phyloP scores from a whole-genome alignment of 2,329 filamentous ascomycete species.

The Pezicula radicicola region DNA sequence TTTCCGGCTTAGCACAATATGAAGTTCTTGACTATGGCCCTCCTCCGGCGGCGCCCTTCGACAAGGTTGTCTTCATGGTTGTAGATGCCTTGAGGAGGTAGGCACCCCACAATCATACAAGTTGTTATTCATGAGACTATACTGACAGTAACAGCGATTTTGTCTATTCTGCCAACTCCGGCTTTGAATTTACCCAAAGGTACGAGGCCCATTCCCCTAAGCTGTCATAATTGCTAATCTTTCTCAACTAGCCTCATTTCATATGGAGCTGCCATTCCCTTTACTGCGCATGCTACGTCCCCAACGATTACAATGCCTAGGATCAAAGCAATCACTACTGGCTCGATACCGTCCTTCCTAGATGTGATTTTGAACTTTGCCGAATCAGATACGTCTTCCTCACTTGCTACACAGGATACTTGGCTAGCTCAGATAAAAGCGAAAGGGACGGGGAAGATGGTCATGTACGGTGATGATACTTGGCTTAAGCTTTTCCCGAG shows the following conservation, averaged over 20 bases:
- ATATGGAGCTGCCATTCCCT: constrained; percentile 84
- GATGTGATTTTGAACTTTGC: constrained; percentile 96
- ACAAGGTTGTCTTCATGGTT: constrained; percentile 95
- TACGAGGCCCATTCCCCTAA: constrained; percentile 34
- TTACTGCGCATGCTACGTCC: constrained; percentile 92
- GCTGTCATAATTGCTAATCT: constrained; percentile 3
- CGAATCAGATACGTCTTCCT: constrained; percentile 88
- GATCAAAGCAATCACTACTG: constrained; percentile 95
- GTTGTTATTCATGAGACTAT: background rate
- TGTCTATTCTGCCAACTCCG: constrained; percentile 77
- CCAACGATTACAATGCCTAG: constrained; percentile 98
- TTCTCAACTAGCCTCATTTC: constrained; percentile 17
- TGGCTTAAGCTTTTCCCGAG: constrained; percentile 96
- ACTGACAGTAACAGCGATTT: constrained; percentile 67
- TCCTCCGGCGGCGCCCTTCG: constrained; percentile 69
- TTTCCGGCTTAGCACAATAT: constrained; percentile 78
- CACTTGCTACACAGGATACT: constrained; percentile 83
- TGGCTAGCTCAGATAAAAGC: constrained; percentile 93
- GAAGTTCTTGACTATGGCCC: constrained; percentile 51
- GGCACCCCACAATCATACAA: background rate
- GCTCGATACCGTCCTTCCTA: constrained; percentile 96
- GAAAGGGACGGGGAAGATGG: constrained; percentile 66
- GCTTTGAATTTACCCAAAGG: constrained; percentile 87
- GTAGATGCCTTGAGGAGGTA: constrained; percentile 91
- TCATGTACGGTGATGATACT: constrained; percentile 98